phyloP scores from a whole-genome alignment of 257 asterid species.

The Forsythia viridissima region DNA sequence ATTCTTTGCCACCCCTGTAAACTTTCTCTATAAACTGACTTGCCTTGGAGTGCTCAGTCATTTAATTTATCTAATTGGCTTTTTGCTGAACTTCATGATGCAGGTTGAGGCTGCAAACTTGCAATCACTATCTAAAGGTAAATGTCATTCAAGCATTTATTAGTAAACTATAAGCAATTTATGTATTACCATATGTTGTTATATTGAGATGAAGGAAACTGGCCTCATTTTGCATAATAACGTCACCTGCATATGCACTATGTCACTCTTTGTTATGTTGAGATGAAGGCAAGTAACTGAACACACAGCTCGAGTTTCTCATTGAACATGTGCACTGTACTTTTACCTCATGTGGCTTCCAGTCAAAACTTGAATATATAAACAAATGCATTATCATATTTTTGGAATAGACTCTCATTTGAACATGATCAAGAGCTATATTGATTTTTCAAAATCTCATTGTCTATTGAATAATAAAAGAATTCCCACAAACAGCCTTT shows the following conservation, averaged over 20 bases:
- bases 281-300: background rate
- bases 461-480: no score
- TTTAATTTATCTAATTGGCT: slow-evolving; percentile 14
- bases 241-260: background rate
- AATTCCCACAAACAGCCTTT: background rate
- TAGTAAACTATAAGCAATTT: background rate
- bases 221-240: background rate
- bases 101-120: slow-evolving; percentile 56
- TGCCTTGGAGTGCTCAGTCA: background rate
- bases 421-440: background rate
- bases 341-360: background rate
- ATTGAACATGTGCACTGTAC: background rate
- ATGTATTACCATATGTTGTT: background rate
- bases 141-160: background rate
- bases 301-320: background rate
- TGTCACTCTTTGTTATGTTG: background rate
- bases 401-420: background rate
- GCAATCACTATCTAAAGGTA: slow-evolving; percentile 55
- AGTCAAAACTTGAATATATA: background rate
- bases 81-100: slow-evolving; percentile 32
- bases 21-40: background rate
- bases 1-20: slow-evolving; percentile 6
- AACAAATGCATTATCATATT: background rate
- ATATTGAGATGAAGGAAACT: background rate
- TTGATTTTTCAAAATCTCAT: background rate